Evolutionary conservation across 2,329 filamentous ascomycete species (phyloP), one percentile per base, ranked within the genome.

Genomic region (Neoarthrinium moseri): DNA sequence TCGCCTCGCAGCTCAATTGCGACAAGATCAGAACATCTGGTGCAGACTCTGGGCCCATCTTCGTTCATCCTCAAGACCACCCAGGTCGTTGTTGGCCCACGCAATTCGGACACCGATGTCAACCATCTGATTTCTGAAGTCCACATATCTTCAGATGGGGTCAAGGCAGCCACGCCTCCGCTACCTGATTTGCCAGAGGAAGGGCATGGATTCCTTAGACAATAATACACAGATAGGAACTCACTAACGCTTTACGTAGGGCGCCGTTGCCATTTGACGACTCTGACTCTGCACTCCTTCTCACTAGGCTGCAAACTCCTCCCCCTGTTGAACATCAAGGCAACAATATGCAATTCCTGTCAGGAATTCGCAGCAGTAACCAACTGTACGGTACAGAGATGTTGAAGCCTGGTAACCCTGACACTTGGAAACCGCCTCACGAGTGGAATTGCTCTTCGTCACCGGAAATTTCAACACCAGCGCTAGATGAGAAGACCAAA

Each of bases 391-490:
- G n/a, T n/a, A n/a, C n/a, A n/a, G n/a, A n/a, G n/a, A n/a, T n/a
- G n/a, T n/a, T n/a, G n/a, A n/a, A n/a, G n/a, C n/a, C n/a, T n/a
- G 65, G 64, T 17, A 68, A 70, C 35, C 60, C 63, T 0, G 68
- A 73, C 13, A 58, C 64, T n/a, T 76, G 73, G 73, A 72, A 66
- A 30, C 65, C 73, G 0, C 70, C 70, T 0, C 61, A 70, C 24
- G 67, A 70, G 7, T 77, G 72, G 72, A 61, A 67, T 15, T 67
- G 64, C 34, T 57, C 55, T 3, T 59, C 58, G 22, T 54, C 53
- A 1, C 60, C 60, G 4, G 53, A 58, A n/a, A 49, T 39, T 29
- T 45, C 44, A 22, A 43, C 37, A 11, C 44, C 47, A 15, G 51
- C 49, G 6, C 49, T 54, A 6, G 53, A 60, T 35, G 54, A 58